Percentiles rank a stretch among this genome's conserved stretches.
phyloP scores from a whole-genome alignment of 306 rosid species.

The Malus sieversii region DNA sequence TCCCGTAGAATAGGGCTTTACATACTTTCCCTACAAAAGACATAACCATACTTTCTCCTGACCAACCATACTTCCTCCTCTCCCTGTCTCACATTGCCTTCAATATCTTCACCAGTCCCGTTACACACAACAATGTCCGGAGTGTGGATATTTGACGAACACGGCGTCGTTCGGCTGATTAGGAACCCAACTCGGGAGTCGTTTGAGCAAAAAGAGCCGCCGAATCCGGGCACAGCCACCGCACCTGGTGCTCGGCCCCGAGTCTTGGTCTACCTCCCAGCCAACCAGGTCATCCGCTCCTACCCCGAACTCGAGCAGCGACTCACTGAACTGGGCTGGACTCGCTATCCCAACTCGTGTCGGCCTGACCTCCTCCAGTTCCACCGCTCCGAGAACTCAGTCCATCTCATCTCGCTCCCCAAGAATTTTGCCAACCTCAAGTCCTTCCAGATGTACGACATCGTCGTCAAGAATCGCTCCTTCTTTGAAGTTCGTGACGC shows the following conservation, averaged over 20 bases:
- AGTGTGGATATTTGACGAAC: constrained; percentile 86
- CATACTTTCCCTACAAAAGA: background rate
- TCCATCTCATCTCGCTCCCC: constrained; percentile 68
- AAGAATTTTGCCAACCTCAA: constrained; percentile 37
- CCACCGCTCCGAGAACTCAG: constrained; percentile 59
- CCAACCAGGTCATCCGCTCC: constrained; percentile 52
- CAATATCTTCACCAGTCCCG: background rate
- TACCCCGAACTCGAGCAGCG: constrained; percentile 56
- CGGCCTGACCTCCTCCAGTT: constrained; percentile 51
- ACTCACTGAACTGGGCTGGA: constrained; percentile 78
- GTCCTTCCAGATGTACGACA: constrained; percentile 62
- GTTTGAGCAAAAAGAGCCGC: constrained; percentile 52
- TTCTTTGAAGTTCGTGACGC: constrained; percentile 75
- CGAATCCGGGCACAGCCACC: constrained; percentile 53
- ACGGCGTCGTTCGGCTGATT: constrained; percentile 68
- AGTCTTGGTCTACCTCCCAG: constrained; percentile 57
- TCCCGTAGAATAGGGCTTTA: background rate
- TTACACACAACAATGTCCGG: constrained; percentile 51
- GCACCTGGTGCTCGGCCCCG: constrained; percentile 85
- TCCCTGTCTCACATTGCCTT: background rate
- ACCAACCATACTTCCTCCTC: background rate
- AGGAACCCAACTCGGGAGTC: constrained; percentile 74
- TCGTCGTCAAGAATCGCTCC: constrained; percentile 63
- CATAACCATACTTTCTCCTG: background rate
- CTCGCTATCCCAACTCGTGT: constrained; percentile 40